Evolutionary conservation across 768 basidiomycete species (phyloP), one percentile per base, ranked within the genome.

Genomic region (Calocera viscosa): DNA sequence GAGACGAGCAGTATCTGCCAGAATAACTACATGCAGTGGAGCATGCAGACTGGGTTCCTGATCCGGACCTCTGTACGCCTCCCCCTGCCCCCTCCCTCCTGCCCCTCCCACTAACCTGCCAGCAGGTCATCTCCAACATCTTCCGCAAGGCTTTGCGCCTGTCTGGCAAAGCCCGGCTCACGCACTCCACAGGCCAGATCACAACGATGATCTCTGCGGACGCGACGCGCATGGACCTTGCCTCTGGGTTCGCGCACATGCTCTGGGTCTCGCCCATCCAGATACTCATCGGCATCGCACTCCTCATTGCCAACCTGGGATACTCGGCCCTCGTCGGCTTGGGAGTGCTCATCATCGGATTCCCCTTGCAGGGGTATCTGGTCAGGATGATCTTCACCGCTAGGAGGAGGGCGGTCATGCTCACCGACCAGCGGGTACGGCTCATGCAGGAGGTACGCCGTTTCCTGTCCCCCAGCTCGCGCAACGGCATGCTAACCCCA

Each of bases 201-300:
- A 87, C 83, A 11, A 89, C 86, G 0, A 82, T 89, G 78, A 85
- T 89, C 7, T 84, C 85, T 0, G 80, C 83, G 14, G 88, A 90
- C 71, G 76, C 84, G 0, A 80, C 81, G 3, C 80, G 83, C 53
- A 73, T 87, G 26, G 86, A 86, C 68, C 69, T 76, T 14, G 79
- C 82, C 70, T 74, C 77, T n/a, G 77, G 73, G 8, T 80, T 71
- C 64, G 70, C 74, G 16, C 76, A 77, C 70, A 73, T 74, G 71
- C 64, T 85, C 0, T 84, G 83, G 83, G 78, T 84, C n/a, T 76
- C 83, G 14, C 86, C 86, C 0, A 82, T 87, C 10, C 69, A 84
- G 80, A 79, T 88, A 47, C 72, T 80, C 7, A 80, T 87, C 60
- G 84, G 84, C 1, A 76, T 87, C 17, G 86, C 81, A 0, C 80